Conservation (phyloP, 768 basidiomycete genomes). For the Kwoniella europaea region DNA sequence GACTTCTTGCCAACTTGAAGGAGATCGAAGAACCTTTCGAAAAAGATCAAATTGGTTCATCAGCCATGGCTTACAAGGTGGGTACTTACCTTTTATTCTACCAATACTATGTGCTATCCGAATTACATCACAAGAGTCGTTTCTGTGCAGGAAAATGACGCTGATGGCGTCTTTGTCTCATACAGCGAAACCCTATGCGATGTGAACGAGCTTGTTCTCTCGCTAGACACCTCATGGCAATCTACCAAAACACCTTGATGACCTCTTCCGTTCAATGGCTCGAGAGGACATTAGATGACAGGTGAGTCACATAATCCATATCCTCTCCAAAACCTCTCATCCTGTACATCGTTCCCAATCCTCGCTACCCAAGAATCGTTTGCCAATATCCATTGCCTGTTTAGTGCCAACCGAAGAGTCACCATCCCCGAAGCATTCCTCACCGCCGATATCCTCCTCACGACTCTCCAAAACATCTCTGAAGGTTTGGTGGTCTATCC, state of each 20-base stretch:
- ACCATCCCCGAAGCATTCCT: conserved; percentile 96
- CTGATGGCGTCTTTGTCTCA: not conserved
- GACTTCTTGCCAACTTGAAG: conserved; percentile 93
- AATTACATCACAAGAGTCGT: not conserved
- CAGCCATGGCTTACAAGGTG: conserved; percentile 95
- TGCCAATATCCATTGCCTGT: not conserved
- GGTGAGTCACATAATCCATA: conserved; percentile 60
- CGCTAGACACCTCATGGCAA: conserved; percentile 90
- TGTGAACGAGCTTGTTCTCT: conserved; percentile 96
- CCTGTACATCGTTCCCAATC: not conserved
- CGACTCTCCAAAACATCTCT: conserved; percentile 92
- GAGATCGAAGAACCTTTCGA: conserved; percentile 99
- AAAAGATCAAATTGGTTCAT: conserved; percentile 90
- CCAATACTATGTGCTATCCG: not conserved
- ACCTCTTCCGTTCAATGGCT: conserved; percentile 97
- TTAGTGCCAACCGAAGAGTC: conserved; percentile 91
- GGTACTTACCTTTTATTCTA: not conserved
- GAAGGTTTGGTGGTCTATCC: conserved; percentile 99
- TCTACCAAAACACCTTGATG: conserved; percentile 96
- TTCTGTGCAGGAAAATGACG: not conserved
- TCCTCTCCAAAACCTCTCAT: too few species aligned
- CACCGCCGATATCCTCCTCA: conserved; percentile 93
- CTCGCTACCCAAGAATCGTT: not conserved
- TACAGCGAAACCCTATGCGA: conserved; percentile 90
- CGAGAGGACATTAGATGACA: conserved; percentile 96